Conservation (phyloP, 2,329 filamentous ascomycete species). For the Triangularia verruculosa region DNA sequence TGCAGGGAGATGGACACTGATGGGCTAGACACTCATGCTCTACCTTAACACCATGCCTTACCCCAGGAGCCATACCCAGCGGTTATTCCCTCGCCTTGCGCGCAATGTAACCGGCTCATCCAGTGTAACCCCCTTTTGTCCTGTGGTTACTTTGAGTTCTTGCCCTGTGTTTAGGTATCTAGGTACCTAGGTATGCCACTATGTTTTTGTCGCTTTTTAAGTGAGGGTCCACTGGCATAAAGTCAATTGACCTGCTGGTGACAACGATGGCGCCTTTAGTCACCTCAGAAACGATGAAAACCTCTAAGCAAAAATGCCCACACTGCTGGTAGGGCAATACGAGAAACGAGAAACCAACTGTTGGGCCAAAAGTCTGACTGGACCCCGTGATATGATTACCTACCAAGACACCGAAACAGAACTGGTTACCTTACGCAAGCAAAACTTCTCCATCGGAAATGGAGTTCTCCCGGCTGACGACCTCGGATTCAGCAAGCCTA, state of each 20-base stretch:
- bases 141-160: background rate
- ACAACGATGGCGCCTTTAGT: background rate
- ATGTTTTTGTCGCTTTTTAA: too few species aligned
- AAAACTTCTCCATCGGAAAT: background rate
- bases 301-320: background rate
- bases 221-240: background rate
- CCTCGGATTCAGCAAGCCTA: background rate
- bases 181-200: too few species aligned
- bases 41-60: background rate
- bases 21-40: background rate
- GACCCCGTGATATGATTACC: background rate
- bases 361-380: background rate
- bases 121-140: background rate
- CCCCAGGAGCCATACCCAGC: background rate
- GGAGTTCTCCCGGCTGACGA: background rate
- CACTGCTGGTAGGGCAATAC: background rate
- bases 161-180: too few species aligned
- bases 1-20: conserved; percentile 13
- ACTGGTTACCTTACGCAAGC: too few species aligned
- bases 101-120: background rate
- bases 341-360: background rate
- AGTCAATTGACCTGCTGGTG: background rate
- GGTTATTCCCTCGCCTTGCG: background rate
- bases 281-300: background rate
- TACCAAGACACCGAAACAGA: too few species aligned